These are phyloP conservation scores for Bassia scoparia DNA, from an alignment of 148 eudicot genomes.

Conservation along the genomic window DNA sequence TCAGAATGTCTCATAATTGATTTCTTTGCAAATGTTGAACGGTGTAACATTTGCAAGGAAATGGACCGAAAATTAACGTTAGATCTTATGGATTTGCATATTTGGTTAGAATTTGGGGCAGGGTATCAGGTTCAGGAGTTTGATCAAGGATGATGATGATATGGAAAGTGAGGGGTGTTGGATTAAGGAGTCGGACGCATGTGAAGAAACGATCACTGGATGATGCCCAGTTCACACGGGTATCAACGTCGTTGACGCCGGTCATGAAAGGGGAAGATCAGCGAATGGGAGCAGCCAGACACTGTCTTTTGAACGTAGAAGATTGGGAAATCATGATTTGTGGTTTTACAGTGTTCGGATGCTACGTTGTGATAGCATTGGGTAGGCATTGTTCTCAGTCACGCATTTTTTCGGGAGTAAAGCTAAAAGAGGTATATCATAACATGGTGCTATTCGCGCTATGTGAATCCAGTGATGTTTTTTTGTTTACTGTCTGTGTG, in stretches of 20 bases:
- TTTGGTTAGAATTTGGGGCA: slow-evolving; percentile 18
- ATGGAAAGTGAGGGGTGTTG: slow-evolving; percentile 15
- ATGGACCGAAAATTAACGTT: too few relatives aligned
- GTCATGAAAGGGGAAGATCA: slow-evolving; percentile 18
- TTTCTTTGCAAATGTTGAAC: too few relatives aligned
- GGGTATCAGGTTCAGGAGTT: slow-evolving; percentile 35
- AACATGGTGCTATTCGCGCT: neutral
- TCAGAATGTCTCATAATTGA: too few relatives aligned
- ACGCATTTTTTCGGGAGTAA: slow-evolving; percentile 49
- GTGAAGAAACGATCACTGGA: slow-evolving; percentile 53
- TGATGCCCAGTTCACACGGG: slow-evolving; percentile 61
- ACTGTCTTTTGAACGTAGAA: slow-evolving; percentile 56
- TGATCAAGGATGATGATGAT: slow-evolving; percentile 21
- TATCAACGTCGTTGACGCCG: slow-evolving; percentile 47
- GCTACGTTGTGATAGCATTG: slow-evolving; percentile 34
- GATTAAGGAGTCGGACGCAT: slow-evolving; percentile 15
- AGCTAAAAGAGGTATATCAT: slow-evolving; percentile 52
- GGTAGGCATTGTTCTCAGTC: slow-evolving; percentile 51
- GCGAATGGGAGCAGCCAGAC: slow-evolving; percentile 29
- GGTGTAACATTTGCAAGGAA: too few relatives aligned
- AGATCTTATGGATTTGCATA: too few relatives aligned
- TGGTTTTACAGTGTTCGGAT: slow-evolving; percentile 68
- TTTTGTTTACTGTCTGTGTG: neutral
- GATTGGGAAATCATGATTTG: slow-evolving; percentile 45
- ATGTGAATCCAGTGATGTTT: neutral